Base-by-base conservation (phyloP, 2,329 filamentous ascomycete species). In the Helminthosporium solani region DNA sequence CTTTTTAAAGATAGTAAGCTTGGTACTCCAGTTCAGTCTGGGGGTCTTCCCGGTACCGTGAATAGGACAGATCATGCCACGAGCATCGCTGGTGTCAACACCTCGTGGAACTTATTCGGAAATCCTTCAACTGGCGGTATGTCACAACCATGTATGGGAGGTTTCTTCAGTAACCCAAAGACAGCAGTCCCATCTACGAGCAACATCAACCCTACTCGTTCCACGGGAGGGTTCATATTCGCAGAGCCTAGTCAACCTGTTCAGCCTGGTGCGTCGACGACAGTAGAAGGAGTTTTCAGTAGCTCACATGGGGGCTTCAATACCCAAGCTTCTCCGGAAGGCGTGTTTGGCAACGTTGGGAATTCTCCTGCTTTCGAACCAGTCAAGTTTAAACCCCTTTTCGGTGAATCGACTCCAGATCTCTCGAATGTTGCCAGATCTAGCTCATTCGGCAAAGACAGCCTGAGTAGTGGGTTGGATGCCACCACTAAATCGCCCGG, bases 281-380 rank as follows among this genome's bases (percentile, higher is more conserved):
- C 40, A 14, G n/a, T 14, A 21, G 40, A 30, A 7, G 40, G 40
- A 7, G 6, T 44, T 18, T 44, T 44, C 33, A 21, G 41, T 20
- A 14, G 21, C 19, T 23, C 35, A 6, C 6, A 6, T 36, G 19
- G 8, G 11, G 11, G n/a, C 19, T 7, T 16, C 15, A 36, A 18
- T 3, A 16, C 19, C 11, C 21, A 21, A 3, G 25, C 37, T 11
- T 18, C 37, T 7, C 16, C 21, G 14, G 30, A 21, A 3, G 19
- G 35, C n/a, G 7, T 21, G n/a, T 23, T 38, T n/a, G 12, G 35
- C 6, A 23, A 21, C 23, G 9, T 19, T 14, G 12, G 35, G 8
- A 23, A 21, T 38, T 4, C 35, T 14, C 35, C 21, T 4, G 4
- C 35, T 23, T n/a, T 11, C 8, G 11, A 7, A 14, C 19, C 35